These are phyloP conservation scores for Sanghuangporus baumii DNA, from an alignment of 1,284 basidiomycete species.

Conservation along the genomic window DNA sequence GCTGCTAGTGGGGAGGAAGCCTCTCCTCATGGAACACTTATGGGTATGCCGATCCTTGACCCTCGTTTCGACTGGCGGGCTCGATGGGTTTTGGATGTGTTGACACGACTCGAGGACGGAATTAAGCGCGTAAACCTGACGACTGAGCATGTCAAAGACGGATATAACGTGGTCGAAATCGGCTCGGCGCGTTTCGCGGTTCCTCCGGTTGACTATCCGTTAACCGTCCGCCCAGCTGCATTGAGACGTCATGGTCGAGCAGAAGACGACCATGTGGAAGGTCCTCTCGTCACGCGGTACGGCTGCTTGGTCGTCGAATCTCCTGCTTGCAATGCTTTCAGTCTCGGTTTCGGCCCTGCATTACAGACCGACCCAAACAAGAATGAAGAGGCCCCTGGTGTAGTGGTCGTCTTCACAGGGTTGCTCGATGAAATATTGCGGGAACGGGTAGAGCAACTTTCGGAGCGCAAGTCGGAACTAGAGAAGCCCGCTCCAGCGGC, in stretches of 20 bases:
- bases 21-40: conserved; percentile 8
- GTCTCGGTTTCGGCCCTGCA: conserved; percentile 14
- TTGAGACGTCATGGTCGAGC: conserved; percentile 3
- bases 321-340: conserved; percentile 14
- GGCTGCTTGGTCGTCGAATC: conserved; percentile 12
- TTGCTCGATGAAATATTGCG: conserved; percentile 1
- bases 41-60: conserved; percentile 7
- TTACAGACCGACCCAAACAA: conserved; percentile 1
- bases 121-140: neutral
- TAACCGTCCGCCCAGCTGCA: conserved; percentile 10
- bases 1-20: conserved; percentile 6
- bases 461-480: neutral
- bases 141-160: conserved; percentile 6
- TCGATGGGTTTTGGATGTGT: conserved; percentile 9
- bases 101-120: conserved; percentile 9
- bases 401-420: conserved; percentile 14
- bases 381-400: conserved; percentile 11
- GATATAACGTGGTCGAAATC: neutral
- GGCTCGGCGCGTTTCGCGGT: neutral
- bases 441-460: neutral
- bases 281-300: conserved; percentile 8
- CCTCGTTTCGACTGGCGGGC: conserved; percentile 10
- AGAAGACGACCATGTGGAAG: conserved; percentile 2
- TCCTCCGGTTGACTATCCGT: conserved; percentile 7
- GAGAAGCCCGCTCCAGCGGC: neutral